phyloP scores from a whole-genome alignment of 1,284 basidiomycete species.

The Phlebopus sp. region DNA sequence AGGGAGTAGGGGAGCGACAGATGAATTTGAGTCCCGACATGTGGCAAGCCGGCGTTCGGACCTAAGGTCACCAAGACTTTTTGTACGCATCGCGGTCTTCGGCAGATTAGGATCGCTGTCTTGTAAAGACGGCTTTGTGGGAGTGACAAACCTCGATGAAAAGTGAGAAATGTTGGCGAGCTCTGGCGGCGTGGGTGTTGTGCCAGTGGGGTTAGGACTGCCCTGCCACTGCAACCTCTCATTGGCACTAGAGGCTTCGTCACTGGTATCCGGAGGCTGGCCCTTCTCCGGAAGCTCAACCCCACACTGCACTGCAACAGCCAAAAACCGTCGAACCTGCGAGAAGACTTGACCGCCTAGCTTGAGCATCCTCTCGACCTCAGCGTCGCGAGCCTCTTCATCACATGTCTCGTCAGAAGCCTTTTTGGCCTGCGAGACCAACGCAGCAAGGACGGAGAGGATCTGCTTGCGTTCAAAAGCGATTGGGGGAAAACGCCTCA shows the following conservation, averaged over 20 bases:
- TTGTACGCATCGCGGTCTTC: slow-evolving; percentile 42
- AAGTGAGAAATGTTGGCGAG: slow-evolving; percentile 6
- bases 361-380: slow-evolving; percentile 72
- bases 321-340: slow-evolving; percentile 67
- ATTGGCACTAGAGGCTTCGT: slow-evolving; percentile 35
- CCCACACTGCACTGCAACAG: slow-evolving; percentile 77
- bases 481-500: slow-evolving; percentile 67
- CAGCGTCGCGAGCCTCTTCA: slow-evolving; percentile 49
- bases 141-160: slow-evolving; percentile 13
- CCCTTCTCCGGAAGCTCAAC: slow-evolving; percentile 65
- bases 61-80: slow-evolving; percentile 55
- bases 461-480: slow-evolving; percentile 81
- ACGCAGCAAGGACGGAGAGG: slow-evolving; percentile 75
- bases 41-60: slow-evolving; percentile 29
- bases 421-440: slow-evolving; percentile 83
- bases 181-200: slow-evolving; percentile 15
- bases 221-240: slow-evolving; percentile 18
- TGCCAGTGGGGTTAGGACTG: slow-evolving; percentile 14
- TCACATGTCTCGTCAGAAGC: slow-evolving; percentile 60
- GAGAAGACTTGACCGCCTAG: slow-evolving; percentile 73
- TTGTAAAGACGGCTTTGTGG: slow-evolving; percentile 12
- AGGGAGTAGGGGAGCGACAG: slow-evolving; percentile 34
- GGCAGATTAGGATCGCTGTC: slow-evolving; percentile 26
- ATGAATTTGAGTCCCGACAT: slow-evolving; percentile 31
- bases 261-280: slow-evolving; percentile 37